Evolutionary conservation across 768 basidiomycete species (phyloP), one percentile per base, ranked within the genome.

Genomic region (Rubroboletus satanas): DNA sequence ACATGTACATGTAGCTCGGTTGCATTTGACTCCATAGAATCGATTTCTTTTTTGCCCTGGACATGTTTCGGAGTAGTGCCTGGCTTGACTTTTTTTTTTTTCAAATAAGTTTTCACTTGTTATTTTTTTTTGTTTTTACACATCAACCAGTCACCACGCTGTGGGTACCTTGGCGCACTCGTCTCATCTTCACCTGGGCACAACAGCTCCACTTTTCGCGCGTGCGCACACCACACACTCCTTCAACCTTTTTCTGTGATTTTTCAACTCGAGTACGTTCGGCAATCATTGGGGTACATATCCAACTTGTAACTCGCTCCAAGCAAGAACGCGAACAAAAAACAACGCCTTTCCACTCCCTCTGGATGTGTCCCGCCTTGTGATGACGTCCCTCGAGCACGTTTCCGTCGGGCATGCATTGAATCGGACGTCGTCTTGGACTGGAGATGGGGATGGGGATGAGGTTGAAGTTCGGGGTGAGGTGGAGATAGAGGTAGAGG

Each of bases 351-450:
- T 11, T 11, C 10, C 15, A 11, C 41, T 3, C 49, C 31, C 23
- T 44, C 39, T 45, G 54, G 48, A 67, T 71, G 69, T 45, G 23
- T 47, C 51, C 50, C 33, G 52, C 21, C 37, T 32, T 32, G 38
- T 52, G 48, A 71, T 69, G 68, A 71, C 70, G 36, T 58, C 66
- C 42, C 46, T 62, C 58, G 60, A 71, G 15, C 62, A 61, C 52
- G 55, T 58, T 60, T 56, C 56, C 28, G 52, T 64, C 57, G 57
- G 58, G 49, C 58, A 57, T 55, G 45, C 39, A 45, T 39, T 50
- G 49, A 43, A 59, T 37, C 47, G 17, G 31, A 26, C 21, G 5
- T 29, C 52, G 8, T 43, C 52, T 18, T 39, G 47, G 54, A 45
- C 17, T 42, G 60, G 31, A 26, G 45, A 56, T 23, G 36, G 49